Percentiles rank a stretch among this genome's conserved stretches.
phyloP scores from a whole-genome alignment of 2,329 filamentous ascomycete genomes.

The Didymella pomorum region DNA sequence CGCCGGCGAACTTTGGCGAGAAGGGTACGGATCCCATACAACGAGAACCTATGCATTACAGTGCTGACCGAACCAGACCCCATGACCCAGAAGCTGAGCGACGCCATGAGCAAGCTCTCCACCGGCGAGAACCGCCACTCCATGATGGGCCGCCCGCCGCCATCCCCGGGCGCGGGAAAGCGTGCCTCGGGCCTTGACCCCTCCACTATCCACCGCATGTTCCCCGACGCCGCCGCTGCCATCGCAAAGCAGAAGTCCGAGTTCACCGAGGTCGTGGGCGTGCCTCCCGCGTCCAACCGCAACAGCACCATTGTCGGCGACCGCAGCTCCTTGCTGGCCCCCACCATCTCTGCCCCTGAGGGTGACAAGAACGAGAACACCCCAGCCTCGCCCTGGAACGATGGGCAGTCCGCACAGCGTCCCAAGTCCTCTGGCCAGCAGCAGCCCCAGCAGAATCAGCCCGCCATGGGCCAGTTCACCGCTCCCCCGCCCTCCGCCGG shows the following conservation, averaged over 20 bases:
- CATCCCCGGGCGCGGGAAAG: slow-evolving; percentile 74
- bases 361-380: slow-evolving; percentile 69
- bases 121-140: slow-evolving; percentile 89
- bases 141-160: slow-evolving; percentile 75
- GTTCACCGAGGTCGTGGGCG: slow-evolving; percentile 93
- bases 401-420: slow-evolving; percentile 59
- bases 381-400: slow-evolving; percentile 83
- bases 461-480: slow-evolving; percentile 86
- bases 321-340: slow-evolving; percentile 75
- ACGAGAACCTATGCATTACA: no score
- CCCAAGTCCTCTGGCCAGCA: slow-evolving; percentile 83
- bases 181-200: slow-evolving; percentile 94
- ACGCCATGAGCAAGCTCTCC: slow-evolving; percentile 95
- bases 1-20: slow-evolving; percentile 90
- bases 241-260: slow-evolving; percentile 98
- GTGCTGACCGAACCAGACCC: no score
- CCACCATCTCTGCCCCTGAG: slow-evolving; percentile 75
- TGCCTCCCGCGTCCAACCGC: slow-evolving; percentile 86
- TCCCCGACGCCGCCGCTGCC: slow-evolving; percentile 96
- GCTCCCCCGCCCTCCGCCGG: slow-evolving; percentile 79
- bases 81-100: slow-evolving; percentile 94
- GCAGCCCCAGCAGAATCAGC: slow-evolving; percentile 57
- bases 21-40: slow-evolving; percentile 71
- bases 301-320: slow-evolving; percentile 87
- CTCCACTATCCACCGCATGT: slow-evolving; percentile 97